Base-by-base conservation (phyloP, 176 grass and related monocot species). In the Echinochloa phyllopogon region DNA sequence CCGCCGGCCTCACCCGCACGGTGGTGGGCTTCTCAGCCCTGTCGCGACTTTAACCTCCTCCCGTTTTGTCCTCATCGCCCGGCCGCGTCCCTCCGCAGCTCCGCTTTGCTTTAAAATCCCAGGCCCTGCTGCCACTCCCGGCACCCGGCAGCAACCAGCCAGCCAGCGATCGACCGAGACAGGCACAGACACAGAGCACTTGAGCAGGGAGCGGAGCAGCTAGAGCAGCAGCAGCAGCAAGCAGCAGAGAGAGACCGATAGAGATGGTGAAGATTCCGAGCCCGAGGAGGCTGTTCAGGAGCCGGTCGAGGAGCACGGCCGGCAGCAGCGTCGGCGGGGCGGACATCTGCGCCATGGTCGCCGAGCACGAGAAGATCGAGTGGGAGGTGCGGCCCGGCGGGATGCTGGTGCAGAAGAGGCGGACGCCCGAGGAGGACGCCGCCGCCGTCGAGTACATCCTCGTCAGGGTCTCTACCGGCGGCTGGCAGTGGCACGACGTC, bases 391-490 rank as follows among this genome's bases (percentile, higher is more conserved):
- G 91, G 18, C 89, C 91, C 1, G 89, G 94, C 59, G 94, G 94
- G 65, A 97, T 97, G 94, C 87, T 97, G 44, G 91, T 97, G 61
- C 94, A 97, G 89, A 97, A 97, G 85, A 76, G 91, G 43, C 76
- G 36, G 33, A 42, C 63, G 20, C 81, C 75, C 8, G 72, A 73
- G 25, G 80, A 87, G 17, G 77, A 86, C 12, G 86, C 56, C 41
- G 74, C 59, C 21, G 86, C 58, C 60, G 81, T 72, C 5, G 88
- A 82, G 43, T 16, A 47, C 81, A 84, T 97, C 71, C 65, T 72
- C 0, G 74, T 97, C 2, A 47, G 71, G 74, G 79, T 94, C 74
- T 87, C 88, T 59, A 89, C 87, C 5, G 91, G 62, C 5, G 91
- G 62, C 4, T 82, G 84, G 24, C 85, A 89, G 41, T 95, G 93